phyloP scores from a whole-genome alignment of 2,329 filamentous ascomycete genomes.

The Microsporum canis region DNA sequence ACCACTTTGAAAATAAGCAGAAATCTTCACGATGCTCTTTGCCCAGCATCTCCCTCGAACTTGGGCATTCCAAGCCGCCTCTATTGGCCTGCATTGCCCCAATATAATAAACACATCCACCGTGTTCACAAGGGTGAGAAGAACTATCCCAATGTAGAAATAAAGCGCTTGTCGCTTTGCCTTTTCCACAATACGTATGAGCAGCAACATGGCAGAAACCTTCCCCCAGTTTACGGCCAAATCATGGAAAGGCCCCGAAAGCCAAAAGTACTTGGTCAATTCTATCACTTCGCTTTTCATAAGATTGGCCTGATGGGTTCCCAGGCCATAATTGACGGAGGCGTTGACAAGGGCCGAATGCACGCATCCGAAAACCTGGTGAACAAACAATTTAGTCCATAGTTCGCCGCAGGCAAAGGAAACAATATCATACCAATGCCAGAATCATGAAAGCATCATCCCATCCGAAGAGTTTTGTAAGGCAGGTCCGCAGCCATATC shows the following conservation, averaged over 20 bases:
- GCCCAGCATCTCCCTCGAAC: constrained; percentile 6
- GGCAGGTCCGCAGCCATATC: constrained; percentile 1
- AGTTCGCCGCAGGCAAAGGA: not conserved
- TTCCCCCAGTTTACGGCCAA: constrained; percentile 11
- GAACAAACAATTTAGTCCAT: not conserved
- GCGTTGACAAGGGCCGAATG: constrained; percentile 6
- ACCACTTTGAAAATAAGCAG: constrained; percentile 7
- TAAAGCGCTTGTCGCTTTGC: constrained; percentile 6
- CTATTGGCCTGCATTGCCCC: constrained; percentile 8
- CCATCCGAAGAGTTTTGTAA: constrained; percentile 7
- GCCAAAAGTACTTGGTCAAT: constrained; percentile 10
- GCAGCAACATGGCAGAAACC: constrained; percentile 8
- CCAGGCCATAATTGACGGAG: constrained; percentile 7
- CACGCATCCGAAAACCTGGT: constrained; percentile 3
- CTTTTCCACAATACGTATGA: constrained; percentile 9
- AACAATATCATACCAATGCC: constrained; percentile 8
- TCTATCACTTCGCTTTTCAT: constrained; percentile 5
- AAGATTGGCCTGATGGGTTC: constrained; percentile 7
- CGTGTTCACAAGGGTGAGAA: constrained; percentile 8
- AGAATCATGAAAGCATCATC: constrained; percentile 10
- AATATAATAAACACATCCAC: constrained; percentile 6
- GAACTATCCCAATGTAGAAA: constrained; percentile 6
- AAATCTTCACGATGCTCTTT: constrained; percentile 1
- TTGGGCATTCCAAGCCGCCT: constrained; percentile 4
- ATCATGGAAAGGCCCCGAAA: constrained; percentile 8